phyloP scores from a whole-genome alignment of 2,329 filamentous ascomycete species.

The Corniculantispora saksenae region DNA sequence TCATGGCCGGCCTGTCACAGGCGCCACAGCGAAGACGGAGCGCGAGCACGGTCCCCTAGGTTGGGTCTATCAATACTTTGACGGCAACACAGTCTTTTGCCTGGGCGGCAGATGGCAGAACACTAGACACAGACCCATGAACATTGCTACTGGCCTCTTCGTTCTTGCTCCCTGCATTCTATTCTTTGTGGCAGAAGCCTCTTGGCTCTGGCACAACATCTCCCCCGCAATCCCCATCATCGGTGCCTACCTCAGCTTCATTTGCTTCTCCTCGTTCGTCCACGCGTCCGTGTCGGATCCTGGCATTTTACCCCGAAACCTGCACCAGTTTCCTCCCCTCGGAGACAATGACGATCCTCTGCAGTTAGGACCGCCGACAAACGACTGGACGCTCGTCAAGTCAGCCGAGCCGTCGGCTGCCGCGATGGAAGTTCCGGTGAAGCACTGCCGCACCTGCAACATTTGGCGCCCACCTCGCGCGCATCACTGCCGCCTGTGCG shows the following conservation, averaged over 20 bases:
- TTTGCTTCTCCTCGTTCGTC: slow-evolving; percentile 90
- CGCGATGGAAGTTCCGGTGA: slow-evolving; percentile 96
- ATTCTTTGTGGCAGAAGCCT: slow-evolving; percentile 83
- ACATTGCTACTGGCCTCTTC: slow-evolving; percentile 79
- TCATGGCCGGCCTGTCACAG: slow-evolving; percentile 23
- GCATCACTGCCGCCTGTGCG: slow-evolving; percentile 94
- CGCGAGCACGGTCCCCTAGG: slow-evolving; percentile 36
- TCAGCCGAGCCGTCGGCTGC: slow-evolving; percentile 73
- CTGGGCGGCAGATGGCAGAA: slow-evolving; percentile 86
- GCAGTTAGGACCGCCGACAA: slow-evolving; percentile 78
- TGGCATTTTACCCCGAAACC: slow-evolving; percentile 87
- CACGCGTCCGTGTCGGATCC: slow-evolving; percentile 92
- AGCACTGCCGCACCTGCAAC: slow-evolving; percentile 96
- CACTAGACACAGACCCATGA: slow-evolving; percentile 82
- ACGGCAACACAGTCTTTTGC: slow-evolving; percentile 90
- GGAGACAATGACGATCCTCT: slow-evolving; percentile 79
- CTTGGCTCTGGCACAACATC: slow-evolving; percentile 82
- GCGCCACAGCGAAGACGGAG: slow-evolving; percentile 29
- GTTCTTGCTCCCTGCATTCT: slow-evolving; percentile 77
- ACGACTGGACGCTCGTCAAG: slow-evolving; percentile 91
- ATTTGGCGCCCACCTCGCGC: slow-evolving; percentile 95
- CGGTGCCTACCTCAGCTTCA: slow-evolving; percentile 87
- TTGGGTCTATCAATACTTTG: slow-evolving; percentile 88
- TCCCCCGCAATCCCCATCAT: slow-evolving; percentile 86
- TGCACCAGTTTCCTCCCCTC: slow-evolving; percentile 81